A percentile compares a stretch with the other conserved stretches of the same genome.
These are phyloP conservation scores for Betula pendula DNA, from an alignment of 306 rosid genomes.

Conservation along the genomic window DNA sequence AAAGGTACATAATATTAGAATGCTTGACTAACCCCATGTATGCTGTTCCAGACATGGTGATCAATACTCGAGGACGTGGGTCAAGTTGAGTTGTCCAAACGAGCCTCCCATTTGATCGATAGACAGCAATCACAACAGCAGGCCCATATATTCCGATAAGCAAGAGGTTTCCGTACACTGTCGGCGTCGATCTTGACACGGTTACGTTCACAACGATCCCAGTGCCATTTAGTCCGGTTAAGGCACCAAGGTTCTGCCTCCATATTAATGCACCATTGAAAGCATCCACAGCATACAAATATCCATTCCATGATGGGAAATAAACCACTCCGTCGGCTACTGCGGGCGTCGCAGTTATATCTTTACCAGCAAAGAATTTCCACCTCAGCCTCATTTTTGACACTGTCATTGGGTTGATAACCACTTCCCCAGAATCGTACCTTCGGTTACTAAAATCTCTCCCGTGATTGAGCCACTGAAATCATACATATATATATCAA, in stretches of 20 bases:
- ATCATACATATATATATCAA: background rate
- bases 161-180: constrained; percentile 24
- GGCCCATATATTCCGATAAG: constrained; percentile 42
- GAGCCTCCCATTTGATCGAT: constrained; percentile 31
- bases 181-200: constrained; percentile 38
- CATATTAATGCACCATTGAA: constrained; percentile 31
- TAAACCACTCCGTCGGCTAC: constrained; percentile 34
- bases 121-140: constrained; percentile 34
- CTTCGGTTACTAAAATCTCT: constrained; percentile 33
- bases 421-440: constrained; percentile 19
- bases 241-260: constrained; percentile 31
- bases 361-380: constrained; percentile 35
- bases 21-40: constrained; percentile 29
- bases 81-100: constrained; percentile 37
- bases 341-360: constrained; percentile 40
- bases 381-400: constrained; percentile 26
- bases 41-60: constrained; percentile 43
- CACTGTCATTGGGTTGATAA: constrained; percentile 26
- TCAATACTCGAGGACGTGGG: constrained; percentile 25
- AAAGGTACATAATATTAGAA: background rate
- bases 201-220: constrained; percentile 37
- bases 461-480: constrained; percentile 47
- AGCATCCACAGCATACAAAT: constrained; percentile 35
- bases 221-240: constrained; percentile 35
- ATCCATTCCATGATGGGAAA: constrained; percentile 51